Base-by-base conservation (phyloP, 1,284 basidiomycete species). In the Microbotryum silenes-acaulis region DNA sequence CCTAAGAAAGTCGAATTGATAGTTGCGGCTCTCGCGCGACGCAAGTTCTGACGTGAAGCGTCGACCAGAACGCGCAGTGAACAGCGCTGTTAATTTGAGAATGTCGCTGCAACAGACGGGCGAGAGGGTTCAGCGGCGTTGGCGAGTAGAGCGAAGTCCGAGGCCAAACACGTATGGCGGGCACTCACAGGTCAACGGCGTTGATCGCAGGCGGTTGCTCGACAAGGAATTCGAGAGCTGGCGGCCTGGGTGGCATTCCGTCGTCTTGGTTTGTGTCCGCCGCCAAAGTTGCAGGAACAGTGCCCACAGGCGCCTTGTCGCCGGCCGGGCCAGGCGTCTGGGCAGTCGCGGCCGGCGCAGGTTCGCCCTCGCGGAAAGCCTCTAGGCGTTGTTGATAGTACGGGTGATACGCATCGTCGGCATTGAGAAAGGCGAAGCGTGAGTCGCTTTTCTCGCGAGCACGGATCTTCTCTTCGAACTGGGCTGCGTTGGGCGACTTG, bases 1-100 rank as follows among this genome's bases (percentile, higher is more conserved):
- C 51, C 91, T 84, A 56, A 99, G 80, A 75, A 99, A 99, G 75
- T 97, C 96, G 73, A 98, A 99, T 73, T 98, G 94, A 74, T 91
- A 96, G 77, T 97, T 98, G 45, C 89, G 84, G 20, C 88, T 87
- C 78, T 99, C 96, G 55, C 86, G 83, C n/a, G 83, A 80, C 6
- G 90, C 89, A 29, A 99, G 83, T 9, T 86, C 81, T 6, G 85
- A 83, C 16, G 97, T 83, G 79, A 98, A 99, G 25, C 82, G 81
- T 31, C 88, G 85, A 3, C 96, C 96, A 58, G 91, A 84, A 23
- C 88, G 87, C 31, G 96, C 96, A 27, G 92, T 92, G 78, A 96
- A 97, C 29, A 98, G 81, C 8, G 96, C 96, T 2, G 96, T 97
- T 54, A 97, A 80, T 45, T 76, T 75, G 50, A 79, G 68, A 51